Evolutionary conservation across 495 filamentous ascomycete species (phyloP).

Genomic region (Astrocystis sublimbata): DNA sequence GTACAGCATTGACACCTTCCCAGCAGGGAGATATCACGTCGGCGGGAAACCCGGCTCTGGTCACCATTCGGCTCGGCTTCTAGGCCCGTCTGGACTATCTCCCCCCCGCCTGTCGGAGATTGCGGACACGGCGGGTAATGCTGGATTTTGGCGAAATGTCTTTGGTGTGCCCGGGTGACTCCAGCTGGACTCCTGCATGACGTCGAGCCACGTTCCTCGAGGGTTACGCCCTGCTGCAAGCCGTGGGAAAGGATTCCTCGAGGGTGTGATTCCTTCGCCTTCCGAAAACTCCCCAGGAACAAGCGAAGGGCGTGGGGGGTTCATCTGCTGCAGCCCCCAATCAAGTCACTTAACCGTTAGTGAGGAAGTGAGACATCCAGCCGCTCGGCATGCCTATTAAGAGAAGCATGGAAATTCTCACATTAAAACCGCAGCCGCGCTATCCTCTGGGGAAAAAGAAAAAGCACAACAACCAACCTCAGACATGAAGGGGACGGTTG

Average conservation of each 20-base stretch:
- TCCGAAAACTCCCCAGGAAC: background rate
- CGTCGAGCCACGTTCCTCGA: conserved; percentile 12
- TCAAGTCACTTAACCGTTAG: background rate
- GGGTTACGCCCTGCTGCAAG: background rate
- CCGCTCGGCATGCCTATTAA: background rate
- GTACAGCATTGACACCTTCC: background rate
- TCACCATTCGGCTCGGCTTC: conserved; percentile 14
- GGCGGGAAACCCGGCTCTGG: conserved; percentile 8
- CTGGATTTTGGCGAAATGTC: conserved; percentile 2
- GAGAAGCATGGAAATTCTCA: background rate
- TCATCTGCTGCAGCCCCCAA: conserved; percentile 2
- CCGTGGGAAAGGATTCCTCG: background rate
- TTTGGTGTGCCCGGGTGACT: conserved; percentile 1
- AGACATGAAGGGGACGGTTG: background rate
- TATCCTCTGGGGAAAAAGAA: background rate
- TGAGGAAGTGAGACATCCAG: background rate
- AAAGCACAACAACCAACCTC: no score
- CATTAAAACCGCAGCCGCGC: background rate
- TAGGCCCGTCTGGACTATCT: conserved; percentile 4
- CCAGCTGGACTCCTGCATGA: conserved; percentile 3
- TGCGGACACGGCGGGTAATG: background rate
- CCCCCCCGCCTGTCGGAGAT: background rate
- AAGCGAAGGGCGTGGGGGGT: background rate
- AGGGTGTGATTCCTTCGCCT: background rate
- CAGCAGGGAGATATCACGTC: background rate